Evolutionary conservation across 805 yeast genomes (phyloP), one percentile per base, ranked within the genome.

Genomic region (Metschnikowia proteae): DNA sequence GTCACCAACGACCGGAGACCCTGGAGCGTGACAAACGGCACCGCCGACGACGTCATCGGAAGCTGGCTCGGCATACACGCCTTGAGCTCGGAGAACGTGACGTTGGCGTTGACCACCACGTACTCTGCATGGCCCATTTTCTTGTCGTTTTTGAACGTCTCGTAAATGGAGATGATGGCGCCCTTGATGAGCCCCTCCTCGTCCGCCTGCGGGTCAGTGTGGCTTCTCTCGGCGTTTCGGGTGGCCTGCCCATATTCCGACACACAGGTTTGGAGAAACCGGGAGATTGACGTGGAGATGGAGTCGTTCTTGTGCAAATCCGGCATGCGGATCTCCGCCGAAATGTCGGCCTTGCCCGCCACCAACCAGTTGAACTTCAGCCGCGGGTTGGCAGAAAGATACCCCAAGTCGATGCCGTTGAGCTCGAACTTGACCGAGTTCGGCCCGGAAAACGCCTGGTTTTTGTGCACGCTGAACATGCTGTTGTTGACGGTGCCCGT

Each of bases 401-500:
- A 53, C 1, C 67, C 74, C 62, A 73, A 56, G 53, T 71, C 69
- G 25, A 73, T 69, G 1, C 74, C 74, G 46, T 72, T 75, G 23
- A 73, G 55, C 53, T 71, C 73, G 58, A 71, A 71, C 11, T 74
- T 60, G 13, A 70, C 67, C 4, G 63, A 57, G 44, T 59, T 56
- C 22, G 58, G 62, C 22, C 59, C 61, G 34, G 62, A 70, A 51
- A 75, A 65, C 47, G 78, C 76, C 60, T 86, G 92, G 56, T 86
- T 79, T 60, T 85, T 85, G 57, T 86, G 94, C 23, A 87, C 75
- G 0, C 90, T 84, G 66, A 86, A 86, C 64, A 87, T 71, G 1
- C 94, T 81, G 46, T 84, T 84, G 59, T 86, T 84, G 10, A 86
- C 72, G 0, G 91, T 80, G 0, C 95, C 95, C 11, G 86, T 81